Base-by-base conservation (phyloP, 192 early-diverging fungal genomes). In the Coemansia erecta region DNA sequence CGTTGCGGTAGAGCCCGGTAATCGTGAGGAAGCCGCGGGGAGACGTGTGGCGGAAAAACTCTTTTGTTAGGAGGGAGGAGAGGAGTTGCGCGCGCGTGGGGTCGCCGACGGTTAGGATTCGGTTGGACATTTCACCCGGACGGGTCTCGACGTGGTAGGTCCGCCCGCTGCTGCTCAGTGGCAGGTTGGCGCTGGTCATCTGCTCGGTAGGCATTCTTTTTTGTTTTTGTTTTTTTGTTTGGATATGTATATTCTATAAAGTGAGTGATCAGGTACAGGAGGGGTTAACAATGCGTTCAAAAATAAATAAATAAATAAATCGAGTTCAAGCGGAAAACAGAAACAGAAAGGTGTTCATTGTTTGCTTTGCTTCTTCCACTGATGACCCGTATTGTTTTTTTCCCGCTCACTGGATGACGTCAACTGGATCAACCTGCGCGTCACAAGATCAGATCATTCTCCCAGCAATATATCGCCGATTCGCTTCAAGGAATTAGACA, bases 31-130 rank as follows among this genome's bases (percentile, higher is more conserved):
- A 94, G 4, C 90, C 90, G 31, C 92, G 86, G 49, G 89, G 87
- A 26, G 88, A 90, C 21, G 63, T 41, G 45, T 83, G 77, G 18
- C 73, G 67, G 54, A 85, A 84, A 2, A 82, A 63, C 8, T 80
- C 58, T 42, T 70, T 64, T 57, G 93, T 90, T 17, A 95, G 66
- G 23, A 73, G 68, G 41, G 72, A 56, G 8, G 89, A 84, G 39
- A 97, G 79, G 35, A 66, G 64, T 7, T 69, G 72, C 6, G 92
- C 92, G 23, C 93, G 83, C 48, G 82, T 73, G 7, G 84, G 86
- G 71, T 97, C 92, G 28, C 93, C 93, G 24, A 97, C 94, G 0
- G 92, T 94, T 46, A 94, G 45, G 26, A 97, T 86, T 51, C 92
- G 83, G 81, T 94, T 93, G 17, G 92, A 89, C 9, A 93, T 87